Evolutionary conservation across 768 basidiomycete genomes (phyloP), one percentile per base, ranked within the genome.

Genomic region (Auriscalpium vulgare): DNA sequence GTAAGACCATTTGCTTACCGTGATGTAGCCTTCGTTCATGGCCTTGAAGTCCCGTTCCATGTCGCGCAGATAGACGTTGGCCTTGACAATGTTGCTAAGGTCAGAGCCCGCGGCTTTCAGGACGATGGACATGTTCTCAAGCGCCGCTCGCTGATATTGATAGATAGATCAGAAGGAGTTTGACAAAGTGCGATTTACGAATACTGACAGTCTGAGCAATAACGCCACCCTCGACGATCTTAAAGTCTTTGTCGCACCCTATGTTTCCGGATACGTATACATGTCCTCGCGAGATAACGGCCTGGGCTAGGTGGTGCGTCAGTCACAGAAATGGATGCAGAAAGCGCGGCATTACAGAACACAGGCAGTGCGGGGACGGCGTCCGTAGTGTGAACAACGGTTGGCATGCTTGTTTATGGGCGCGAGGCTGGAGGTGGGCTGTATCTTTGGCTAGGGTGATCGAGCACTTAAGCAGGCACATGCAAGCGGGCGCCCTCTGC

Each of bases 221-320:
- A 16, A 77, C 56, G 2, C 72, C 75, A 4, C 74, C 75, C 44
- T 63, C 63, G 16, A 71, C 62, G 48, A 77, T 59, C 56, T 61
- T 59, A 53, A 61, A 56, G 10, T 75, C 70, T 1, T 48, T 45
- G 40, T 68, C 62, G 51, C 63, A 67, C 16, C 75, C 75, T 46
- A 76, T 67, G 60, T 66, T 74, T 2, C 75, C 74, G 8, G 74
- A 76, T 19, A 71, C 69, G 17, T 75, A 76, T 10, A 75, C 65
- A 8, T 53, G 65, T 11, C 69, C 66, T 14, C 61, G 62, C 6
- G 72, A 72, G 46, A 72, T 63, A 16, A 70, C 65, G 1, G 66
- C 74, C 56, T 75, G 74, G 17, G 73, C 72, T 73, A 29, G 2
- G 3, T 29, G 23, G 23, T 5, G 2, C 23, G 23, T 29, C 23